Conservation (phyloP, 768 basidiomycete genomes). For the Lactifluus pinguis region DNA sequence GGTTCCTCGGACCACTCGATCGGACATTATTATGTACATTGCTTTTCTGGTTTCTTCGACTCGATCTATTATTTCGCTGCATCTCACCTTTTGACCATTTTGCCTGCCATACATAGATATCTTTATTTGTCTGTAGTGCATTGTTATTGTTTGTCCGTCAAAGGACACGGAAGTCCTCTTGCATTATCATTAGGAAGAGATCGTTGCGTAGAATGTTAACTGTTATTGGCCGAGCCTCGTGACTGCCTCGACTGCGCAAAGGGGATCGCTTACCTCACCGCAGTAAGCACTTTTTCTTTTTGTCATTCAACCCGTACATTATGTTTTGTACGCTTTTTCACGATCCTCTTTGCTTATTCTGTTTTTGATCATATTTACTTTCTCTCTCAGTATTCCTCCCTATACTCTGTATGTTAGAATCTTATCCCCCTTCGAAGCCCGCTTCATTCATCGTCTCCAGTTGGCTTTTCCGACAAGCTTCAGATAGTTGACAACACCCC, state of each 20-base stretch:
- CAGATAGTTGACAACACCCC: conserved; percentile 45
- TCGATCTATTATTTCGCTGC: conserved; percentile 1
- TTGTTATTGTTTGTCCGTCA: background rate
- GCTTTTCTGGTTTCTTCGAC: background rate
- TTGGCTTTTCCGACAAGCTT: conserved; percentile 56
- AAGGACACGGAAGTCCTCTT: background rate
- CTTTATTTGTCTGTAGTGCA: conserved; percentile 19
- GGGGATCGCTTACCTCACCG: too few relatives aligned
- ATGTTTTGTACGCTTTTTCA: conserved; percentile 8
- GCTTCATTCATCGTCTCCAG: conserved; percentile 29
- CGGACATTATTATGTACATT: conserved; percentile 7
- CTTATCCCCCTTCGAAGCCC: background rate
- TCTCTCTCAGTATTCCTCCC: conserved; percentile 29
- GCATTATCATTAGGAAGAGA: conserved; percentile 4
- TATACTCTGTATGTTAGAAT: conserved; percentile 26
- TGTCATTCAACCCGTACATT: background rate
- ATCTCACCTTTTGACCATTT: conserved; percentile 10
- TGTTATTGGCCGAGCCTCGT: background rate
- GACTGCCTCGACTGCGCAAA: background rate
- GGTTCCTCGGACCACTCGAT: background rate
- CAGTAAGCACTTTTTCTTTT: too few relatives aligned
- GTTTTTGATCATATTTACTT: background rate
- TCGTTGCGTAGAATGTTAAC: background rate
- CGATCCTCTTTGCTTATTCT: background rate
- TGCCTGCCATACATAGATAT: conserved; percentile 19